These are phyloP conservation scores for Starmera dryadoides DNA, from an alignment of 805 yeast genomes.

Conservation along the genomic window DNA sequence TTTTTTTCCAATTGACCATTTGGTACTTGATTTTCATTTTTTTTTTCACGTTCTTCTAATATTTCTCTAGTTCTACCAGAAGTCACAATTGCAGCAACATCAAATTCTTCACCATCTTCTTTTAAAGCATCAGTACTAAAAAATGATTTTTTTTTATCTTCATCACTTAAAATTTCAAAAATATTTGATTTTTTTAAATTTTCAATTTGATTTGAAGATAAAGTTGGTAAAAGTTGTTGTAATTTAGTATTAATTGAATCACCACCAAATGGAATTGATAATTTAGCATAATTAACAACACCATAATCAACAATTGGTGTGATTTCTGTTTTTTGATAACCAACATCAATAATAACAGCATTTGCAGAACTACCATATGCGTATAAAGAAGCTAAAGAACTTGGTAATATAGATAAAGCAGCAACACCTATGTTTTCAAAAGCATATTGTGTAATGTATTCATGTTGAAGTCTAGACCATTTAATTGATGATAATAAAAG, in stretches of 20 bases:
- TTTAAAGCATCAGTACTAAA: conserved; percentile 47
- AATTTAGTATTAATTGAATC: conserved; percentile 49
- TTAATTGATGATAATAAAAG: conserved; percentile 55
- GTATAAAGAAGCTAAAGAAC: conserved; percentile 61
- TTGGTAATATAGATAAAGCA: conserved; percentile 64
- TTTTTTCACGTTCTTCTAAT: conserved; percentile 54
- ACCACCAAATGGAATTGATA: conserved; percentile 55
- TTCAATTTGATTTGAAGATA: conserved; percentile 56
- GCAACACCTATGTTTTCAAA: conserved; percentile 69
- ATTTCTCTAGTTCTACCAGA: conserved; percentile 69
- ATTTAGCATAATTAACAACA: conserved; percentile 47
- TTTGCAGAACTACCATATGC: conserved; percentile 64
- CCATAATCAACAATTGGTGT: conserved; percentile 75
- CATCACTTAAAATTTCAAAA: conserved; percentile 72
- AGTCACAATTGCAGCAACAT: conserved; percentile 84
- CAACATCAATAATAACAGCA: conserved; percentile 75
- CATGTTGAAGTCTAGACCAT: conserved; percentile 67
- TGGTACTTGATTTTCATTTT: conserved; percentile 29
- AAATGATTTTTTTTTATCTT: conserved; percentile 53
- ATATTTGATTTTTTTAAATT: conserved; percentile 66
- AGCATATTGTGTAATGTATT: conserved; percentile 62
- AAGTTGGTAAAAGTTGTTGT: conserved; percentile 46
- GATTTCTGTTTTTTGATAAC: conserved; percentile 66
- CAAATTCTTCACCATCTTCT: conserved; percentile 60
- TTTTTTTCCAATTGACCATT: conserved; percentile 74